phyloP scores from a whole-genome alignment of 768 basidiomycete species.

The Udeniomyces megalosporus region DNA sequence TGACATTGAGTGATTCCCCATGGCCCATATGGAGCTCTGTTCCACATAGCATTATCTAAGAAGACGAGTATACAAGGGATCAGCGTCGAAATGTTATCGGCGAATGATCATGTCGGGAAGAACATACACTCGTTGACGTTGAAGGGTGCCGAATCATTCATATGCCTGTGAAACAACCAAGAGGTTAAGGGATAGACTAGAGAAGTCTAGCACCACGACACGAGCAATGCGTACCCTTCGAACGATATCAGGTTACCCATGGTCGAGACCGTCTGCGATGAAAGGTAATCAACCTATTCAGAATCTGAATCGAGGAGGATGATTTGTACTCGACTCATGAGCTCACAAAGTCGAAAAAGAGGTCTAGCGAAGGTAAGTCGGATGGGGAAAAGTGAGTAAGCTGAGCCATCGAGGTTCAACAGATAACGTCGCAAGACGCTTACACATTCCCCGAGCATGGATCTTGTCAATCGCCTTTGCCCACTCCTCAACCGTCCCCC shows the following conservation, averaged over 20 bases:
- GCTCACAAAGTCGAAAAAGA: no score
- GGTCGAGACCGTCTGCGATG: slow-evolving; percentile 67
- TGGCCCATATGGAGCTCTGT: slow-evolving; percentile 40
- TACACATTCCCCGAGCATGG: slow-evolving; percentile 57
- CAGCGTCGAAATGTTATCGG: neutral
- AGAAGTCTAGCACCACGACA: no score
- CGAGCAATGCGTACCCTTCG: slow-evolving; percentile 46
- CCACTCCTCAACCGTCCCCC: slow-evolving; percentile 74
- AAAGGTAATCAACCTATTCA: no score
- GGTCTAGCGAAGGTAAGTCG: no score
- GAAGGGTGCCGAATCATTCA: slow-evolving; percentile 71
- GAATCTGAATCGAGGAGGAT: no score
- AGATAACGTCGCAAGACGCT: no score
- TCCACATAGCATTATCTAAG: slow-evolving; percentile 9
- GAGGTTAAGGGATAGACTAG: no score
- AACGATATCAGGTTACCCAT: slow-evolving; percentile 62
- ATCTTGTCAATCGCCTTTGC: slow-evolving; percentile 52
- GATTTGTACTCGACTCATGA: no score
- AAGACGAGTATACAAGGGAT: neutral
- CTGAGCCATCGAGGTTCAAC: no score
- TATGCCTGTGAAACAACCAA: slow-evolving; percentile 35
- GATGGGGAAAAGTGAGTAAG: no score
- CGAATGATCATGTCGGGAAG: neutral
- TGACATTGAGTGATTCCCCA: slow-evolving; percentile 51
- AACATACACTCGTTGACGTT: slow-evolving; percentile 47